A percentile compares a stretch with the other conserved stretches of the same genome.
phyloP scores from a whole-genome alignment of 768 basidiomycete genomes.

The Boletus tylopilopsis region DNA sequence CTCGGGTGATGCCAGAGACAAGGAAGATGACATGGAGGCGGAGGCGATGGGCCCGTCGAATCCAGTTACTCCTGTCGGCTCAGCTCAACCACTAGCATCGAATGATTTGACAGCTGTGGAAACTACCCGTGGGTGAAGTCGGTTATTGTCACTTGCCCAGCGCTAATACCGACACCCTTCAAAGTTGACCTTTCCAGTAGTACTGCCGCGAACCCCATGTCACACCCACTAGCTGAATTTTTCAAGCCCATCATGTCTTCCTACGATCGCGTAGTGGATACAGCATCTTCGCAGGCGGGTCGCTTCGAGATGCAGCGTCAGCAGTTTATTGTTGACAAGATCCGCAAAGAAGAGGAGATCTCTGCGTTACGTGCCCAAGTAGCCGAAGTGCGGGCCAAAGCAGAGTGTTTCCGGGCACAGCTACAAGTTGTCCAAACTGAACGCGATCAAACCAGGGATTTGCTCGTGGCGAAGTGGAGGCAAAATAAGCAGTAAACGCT shows the following conservation, averaged over 20 bases:
- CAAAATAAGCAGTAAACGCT: not conserved
- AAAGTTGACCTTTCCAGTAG: not conserved
- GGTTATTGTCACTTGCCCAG: not conserved
- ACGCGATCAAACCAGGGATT: slow-evolving; percentile 7
- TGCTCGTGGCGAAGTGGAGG: slow-evolving; percentile 8
- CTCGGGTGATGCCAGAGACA: not conserved
- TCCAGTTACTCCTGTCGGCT: not conserved
- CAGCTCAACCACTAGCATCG: not conserved
- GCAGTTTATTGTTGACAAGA: slow-evolving; percentile 3
- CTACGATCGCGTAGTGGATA: slow-evolving; percentile 3
- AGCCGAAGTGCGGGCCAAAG: slow-evolving; percentile 5
- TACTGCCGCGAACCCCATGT: not conserved
- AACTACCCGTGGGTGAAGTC: not conserved
- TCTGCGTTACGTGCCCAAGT: slow-evolving; percentile 3
- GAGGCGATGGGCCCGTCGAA: not conserved
- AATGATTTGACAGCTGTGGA: not conserved
- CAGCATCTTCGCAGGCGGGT: slow-evolving; percentile 2
- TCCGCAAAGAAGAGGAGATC: slow-evolving; percentile 4
- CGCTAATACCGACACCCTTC: not conserved
- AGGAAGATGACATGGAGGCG: slow-evolving; percentile 1
- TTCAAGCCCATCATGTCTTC: slow-evolving; percentile 11
- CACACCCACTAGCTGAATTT: slow-evolving; percentile 5
- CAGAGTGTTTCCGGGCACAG: slow-evolving; percentile 3
- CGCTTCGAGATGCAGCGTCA: slow-evolving; percentile 12
- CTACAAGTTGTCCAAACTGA: slow-evolving; percentile 2